Percentiles rank a stretch among this genome's conserved stretches.
phyloP scores from a whole-genome alignment of 495 filamentous ascomycete genomes.

The Trichoderma parareesei region DNA sequence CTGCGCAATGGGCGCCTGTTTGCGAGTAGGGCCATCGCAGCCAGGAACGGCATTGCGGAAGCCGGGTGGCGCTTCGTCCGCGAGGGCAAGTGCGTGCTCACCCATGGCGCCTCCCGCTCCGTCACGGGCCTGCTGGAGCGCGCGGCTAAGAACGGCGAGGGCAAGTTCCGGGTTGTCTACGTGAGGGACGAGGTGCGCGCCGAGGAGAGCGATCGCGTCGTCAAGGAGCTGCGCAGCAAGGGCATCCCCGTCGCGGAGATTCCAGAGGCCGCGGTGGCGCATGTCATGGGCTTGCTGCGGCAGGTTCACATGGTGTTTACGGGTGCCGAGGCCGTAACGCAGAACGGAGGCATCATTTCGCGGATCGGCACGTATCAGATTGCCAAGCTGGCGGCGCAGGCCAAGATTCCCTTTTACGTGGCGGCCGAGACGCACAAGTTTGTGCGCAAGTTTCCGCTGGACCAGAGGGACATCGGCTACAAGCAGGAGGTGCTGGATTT shows the following conservation, averaged over 20 bases:
- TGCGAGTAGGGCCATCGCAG: constrained; percentile 77
- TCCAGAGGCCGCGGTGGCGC: constrained; percentile 67
- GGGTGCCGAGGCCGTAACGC: constrained; percentile 88
- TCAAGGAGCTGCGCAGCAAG: constrained; percentile 53
- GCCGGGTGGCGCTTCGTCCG: constrained; percentile 69
- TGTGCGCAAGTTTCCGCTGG: constrained; percentile 13
- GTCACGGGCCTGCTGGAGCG: constrained; percentile 66
- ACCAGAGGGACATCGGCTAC: constrained; percentile 28
- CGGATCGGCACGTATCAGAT: constrained; percentile 89
- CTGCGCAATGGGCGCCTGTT: constrained; percentile 78
- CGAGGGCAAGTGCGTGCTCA: constrained; percentile 71
- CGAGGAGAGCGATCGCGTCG: constrained; percentile 39
- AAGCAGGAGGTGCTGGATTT: constrained; percentile 23
- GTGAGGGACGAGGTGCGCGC: constrained; percentile 45
- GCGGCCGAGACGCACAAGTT: constrained; percentile 88
- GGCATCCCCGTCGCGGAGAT: constrained; percentile 75
- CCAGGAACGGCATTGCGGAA: constrained; percentile 69
- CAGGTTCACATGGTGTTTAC: constrained; percentile 73
- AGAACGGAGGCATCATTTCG: constrained; percentile 87
- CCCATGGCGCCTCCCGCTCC: constrained; percentile 78
- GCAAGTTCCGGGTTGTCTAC: constrained; percentile 80
- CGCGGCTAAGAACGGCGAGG: constrained; percentile 59
- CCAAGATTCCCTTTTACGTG: constrained; percentile 78
- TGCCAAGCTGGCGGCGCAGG: constrained; percentile 67
- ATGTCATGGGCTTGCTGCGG: constrained; percentile 52